Evolutionary conservation across 768 basidiomycete genomes (phyloP).

Genomic region (Phlebiopsis flavidoalba): DNA sequence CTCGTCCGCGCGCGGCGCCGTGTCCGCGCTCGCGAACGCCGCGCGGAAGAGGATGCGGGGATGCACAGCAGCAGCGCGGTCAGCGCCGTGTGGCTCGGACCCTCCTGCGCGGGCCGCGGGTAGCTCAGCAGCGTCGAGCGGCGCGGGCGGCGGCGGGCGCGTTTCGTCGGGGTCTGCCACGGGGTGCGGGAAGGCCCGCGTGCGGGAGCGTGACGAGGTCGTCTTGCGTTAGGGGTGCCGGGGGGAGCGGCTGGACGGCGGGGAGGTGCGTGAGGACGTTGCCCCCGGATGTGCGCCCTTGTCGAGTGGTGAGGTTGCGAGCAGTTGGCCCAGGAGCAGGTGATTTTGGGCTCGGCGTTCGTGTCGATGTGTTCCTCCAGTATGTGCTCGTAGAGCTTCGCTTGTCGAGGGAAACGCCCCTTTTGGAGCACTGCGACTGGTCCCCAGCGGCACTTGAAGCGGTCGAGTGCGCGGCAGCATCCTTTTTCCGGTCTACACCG

Average conservation of each 20-base stretch:
- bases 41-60: slow-evolving; percentile 78
- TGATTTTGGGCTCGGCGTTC: slow-evolving; percentile 36
- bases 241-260: slow-evolving; percentile 43
- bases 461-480: slow-evolving; percentile 48
- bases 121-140: slow-evolving; percentile 57
- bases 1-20: slow-evolving; percentile 64
- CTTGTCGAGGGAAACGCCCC: slow-evolving; percentile 44
- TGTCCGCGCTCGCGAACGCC: slow-evolving; percentile 67
- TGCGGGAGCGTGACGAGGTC: slow-evolving; percentile 68
- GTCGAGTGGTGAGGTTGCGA: slow-evolving; percentile 40
- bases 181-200: slow-evolving; percentile 49
- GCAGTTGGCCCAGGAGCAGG: slow-evolving; percentile 76
- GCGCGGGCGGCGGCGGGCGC: slow-evolving; percentile 68
- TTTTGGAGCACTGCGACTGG: slow-evolving; percentile 46
- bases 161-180: slow-evolving; percentile 55
- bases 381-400: slow-evolving; percentile 71
- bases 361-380: slow-evolving; percentile 48
- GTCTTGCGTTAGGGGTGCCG: slow-evolving; percentile 68
- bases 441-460: slow-evolving; percentile 80
- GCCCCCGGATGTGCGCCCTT: slow-evolving; percentile 48
- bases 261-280: slow-evolving; percentile 78
- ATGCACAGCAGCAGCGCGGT: slow-evolving; percentile 79
- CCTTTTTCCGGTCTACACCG: slow-evolving; percentile 71
- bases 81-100: slow-evolving; percentile 68
- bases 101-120: slow-evolving; percentile 50